Base-by-base conservation (phyloP, 257 asterid genomes). In the Leonotis leonurus region DNA sequence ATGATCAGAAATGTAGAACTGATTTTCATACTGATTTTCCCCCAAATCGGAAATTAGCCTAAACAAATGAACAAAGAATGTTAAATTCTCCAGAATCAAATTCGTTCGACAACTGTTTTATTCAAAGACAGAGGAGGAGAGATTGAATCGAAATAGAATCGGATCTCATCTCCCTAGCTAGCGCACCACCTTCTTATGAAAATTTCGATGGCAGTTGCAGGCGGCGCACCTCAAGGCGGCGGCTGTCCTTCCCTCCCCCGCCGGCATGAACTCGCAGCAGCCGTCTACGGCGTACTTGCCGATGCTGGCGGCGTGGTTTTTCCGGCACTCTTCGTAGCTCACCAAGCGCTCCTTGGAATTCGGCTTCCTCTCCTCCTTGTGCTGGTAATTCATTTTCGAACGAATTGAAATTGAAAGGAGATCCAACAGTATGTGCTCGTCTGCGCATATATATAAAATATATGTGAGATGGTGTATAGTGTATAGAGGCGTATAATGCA, bases 251-350 rank as follows among this genome's bases (percentile, higher is more conserved):
- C 73, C 82, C 9, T 75, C 86, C 29, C 89, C 93, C 8, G 75
- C 81, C 43, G 93, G 81, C 95, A 87, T 84, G 70, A 82, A 87
- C 64, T 84, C 93, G 60, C 89, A 72, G 75, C 92, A 84, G 2
- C 93, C 95, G 50, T 87, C 95, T 2, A 82, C 84, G 1, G 93
- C 92, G 59, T 79, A 69, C 65, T 80, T 74, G 10, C 95, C 95
- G 17, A 84, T 78, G 63, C 78, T 73, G n/a, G 87, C 95, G 24
- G 92, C 89, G 77, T 87, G 95, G 61, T 87, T 87, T 53, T 78
- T 87, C 78, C 70, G 75, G 78, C 95, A 87, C 73, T 84, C 89
- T 54, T 71, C 84, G 63, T 82, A 87, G 58, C 67, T 55, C 48
- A 87, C 80, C 49, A 48, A 54, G 26, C 56, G 64, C 0, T 75